Conservation (phyloP, 208 protist species). For the Leishmania gerbilli region DNA sequence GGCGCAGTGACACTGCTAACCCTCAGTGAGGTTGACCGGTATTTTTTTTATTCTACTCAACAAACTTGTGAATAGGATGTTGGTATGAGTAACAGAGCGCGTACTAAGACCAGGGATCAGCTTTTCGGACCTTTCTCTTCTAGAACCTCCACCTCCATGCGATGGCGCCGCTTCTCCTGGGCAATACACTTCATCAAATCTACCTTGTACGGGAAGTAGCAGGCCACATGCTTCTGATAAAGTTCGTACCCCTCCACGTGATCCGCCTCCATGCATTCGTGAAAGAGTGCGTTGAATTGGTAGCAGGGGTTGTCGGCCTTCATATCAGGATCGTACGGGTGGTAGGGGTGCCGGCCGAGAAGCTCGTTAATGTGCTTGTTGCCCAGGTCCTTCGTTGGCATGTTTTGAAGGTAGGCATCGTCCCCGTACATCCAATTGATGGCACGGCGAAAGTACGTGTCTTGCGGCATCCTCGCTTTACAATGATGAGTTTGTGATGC, state of each 20-base stretch:
- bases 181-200: conserved; percentile 90
- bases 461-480: conserved; percentile 30
- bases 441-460: conserved; percentile 83
- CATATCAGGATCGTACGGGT: conserved; percentile 84
- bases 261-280: conserved; percentile 79
- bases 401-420: conserved; percentile 69
- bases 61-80: conserved; percentile 2
- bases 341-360: conserved; percentile 83
- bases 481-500: neutral
- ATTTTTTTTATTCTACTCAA: neutral
- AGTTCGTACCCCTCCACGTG: conserved; percentile 80
- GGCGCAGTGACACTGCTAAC: neutral
- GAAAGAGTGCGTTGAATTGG: conserved; percentile 65
- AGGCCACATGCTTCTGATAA: conserved; percentile 87
- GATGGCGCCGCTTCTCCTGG: conserved; percentile 56
- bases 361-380: conserved; percentile 89
- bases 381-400: conserved; percentile 58
- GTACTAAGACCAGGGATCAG: neutral
- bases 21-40: neutral
- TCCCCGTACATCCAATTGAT: conserved; percentile 91
- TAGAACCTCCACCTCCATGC: conserved; percentile 15
- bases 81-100: neutral
- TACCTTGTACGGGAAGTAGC: conserved; percentile 86
- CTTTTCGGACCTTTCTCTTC: neutral
- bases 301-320: conserved; percentile 65